Base-by-base conservation (phyloP, 2,329 filamentous ascomycete species). In the Bipolaris victoriae region DNA sequence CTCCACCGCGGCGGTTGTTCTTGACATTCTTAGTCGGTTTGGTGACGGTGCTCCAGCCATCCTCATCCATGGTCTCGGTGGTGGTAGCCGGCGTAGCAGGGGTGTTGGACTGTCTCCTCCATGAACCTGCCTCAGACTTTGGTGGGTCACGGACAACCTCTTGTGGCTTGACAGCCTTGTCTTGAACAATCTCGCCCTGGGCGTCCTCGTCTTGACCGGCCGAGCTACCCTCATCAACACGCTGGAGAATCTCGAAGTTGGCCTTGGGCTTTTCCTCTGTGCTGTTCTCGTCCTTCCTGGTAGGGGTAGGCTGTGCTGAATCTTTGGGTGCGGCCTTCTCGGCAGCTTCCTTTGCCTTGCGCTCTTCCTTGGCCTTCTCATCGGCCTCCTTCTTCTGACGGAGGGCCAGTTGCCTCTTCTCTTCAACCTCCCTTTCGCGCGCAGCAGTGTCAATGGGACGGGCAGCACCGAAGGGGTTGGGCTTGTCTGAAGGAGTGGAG, bases 401-500 rank as follows among this genome's bases (percentile, higher is more conserved):
- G 24, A 92, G 62, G 6, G 86, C 84, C 57, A 90, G 82, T 70
- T 90, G 82, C 64, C 90, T 86, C 84, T 92, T 96, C 80, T 97
- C 92, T 71, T 96, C 94, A 56, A 99, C 88, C 76, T 96, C 89
- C 69, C 88, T 89, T 81, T 98, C 94, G 65, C 91, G 88, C 13
- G 92, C 86, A 44, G 91, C 90, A 45, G 94, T 98, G 78, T 99
- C 93, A 68, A 98, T 97, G 53, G 95, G 95, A 61, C 90, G 88
- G 55, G 95, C 95, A 60, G 90, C 93, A 70, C 95, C 95, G 75
- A 99, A 99, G 39, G 92, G 92, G 77, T 90, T 98, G 24, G 92
- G 85, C 82, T 97, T 98, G 70, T 95, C 90, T 16, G 75, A 72
- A 15, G 77, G 58, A 13, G 66, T 52, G 4, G 80, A 31, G 20